Conservation (phyloP, 164 flowering plant species). For the Vitis amurensis region DNA sequence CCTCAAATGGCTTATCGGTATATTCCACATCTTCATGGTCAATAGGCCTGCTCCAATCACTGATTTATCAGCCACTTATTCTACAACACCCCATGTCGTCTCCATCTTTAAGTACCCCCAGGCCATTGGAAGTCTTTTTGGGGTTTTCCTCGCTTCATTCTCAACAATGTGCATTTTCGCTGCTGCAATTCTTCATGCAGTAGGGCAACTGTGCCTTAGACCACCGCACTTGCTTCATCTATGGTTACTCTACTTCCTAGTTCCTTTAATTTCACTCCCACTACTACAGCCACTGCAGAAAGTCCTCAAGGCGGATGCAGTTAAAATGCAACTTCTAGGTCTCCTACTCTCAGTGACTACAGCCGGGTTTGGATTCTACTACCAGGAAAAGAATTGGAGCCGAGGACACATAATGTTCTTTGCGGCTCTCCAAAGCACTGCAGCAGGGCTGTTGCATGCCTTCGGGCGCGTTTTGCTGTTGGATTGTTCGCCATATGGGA, state of each 20-base stretch:
- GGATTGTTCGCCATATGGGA: slow-evolving; percentile 58
- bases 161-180: slow-evolving; percentile 55
- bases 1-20: slow-evolving; percentile 50
- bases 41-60: slow-evolving; percentile 19
- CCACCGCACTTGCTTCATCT: slow-evolving; percentile 30
- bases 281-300: slow-evolving; percentile 49
- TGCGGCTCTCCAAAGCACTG: slow-evolving; percentile 46
- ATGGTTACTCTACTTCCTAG: slow-evolving; percentile 52
- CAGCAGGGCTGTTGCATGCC: slow-evolving; percentile 51
- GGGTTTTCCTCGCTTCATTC: slow-evolving; percentile 49
- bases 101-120: slow-evolving; percentile 47
- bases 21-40: slow-evolving; percentile 26
- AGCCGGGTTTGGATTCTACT: slow-evolving; percentile 51
- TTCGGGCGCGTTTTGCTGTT: slow-evolving; percentile 53
- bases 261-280: slow-evolving; percentile 57
- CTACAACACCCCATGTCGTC: slow-evolving; percentile 19
- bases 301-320: slow-evolving; percentile 40
- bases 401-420: slow-evolving; percentile 25
- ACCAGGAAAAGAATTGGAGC: slow-evolving; percentile 30
- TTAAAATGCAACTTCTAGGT: slow-evolving; percentile 59
- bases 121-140: slow-evolving; percentile 42
- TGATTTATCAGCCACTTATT: neutral
- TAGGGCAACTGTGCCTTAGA: slow-evolving; percentile 44
- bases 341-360: slow-evolving; percentile 36
- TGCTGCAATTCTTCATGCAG: slow-evolving; percentile 39